Evolutionary conservation across 2,329 filamentous ascomycete species (phyloP).

Genomic region (Pleochaeta shiraiana): DNA sequence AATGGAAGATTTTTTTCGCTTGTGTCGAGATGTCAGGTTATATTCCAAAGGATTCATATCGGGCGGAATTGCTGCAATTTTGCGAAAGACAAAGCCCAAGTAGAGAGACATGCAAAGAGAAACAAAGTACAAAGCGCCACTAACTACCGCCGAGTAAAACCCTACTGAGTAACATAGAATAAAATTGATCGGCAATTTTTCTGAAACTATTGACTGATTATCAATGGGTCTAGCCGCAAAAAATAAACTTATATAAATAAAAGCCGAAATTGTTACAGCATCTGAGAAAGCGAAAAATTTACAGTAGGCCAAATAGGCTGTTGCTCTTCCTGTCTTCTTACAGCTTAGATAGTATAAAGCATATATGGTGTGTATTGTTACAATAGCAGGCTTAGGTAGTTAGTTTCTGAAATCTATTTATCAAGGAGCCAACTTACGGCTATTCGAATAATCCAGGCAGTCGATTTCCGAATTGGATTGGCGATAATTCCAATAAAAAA

Average conservation of each 20-base stretch:
- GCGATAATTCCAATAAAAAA: conserved; percentile 61
- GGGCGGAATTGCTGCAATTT: conserved; percentile 62
- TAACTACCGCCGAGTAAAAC: conserved; percentile 43
- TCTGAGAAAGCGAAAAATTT: conserved; percentile 61
- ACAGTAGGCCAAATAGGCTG: conserved; percentile 69
- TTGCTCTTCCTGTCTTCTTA: conserved; percentile 45
- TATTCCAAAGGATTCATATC: conserved; percentile 92
- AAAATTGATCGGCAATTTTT: conserved; percentile 17
- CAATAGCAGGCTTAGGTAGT: conserved; percentile 44
- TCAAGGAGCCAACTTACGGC: conserved; percentile 31
- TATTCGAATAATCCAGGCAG: conserved; percentile 56
- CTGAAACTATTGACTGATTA: not conserved
- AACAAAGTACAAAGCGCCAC: conserved; percentile 45
- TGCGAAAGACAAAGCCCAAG: conserved; percentile 56
- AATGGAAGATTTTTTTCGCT: conserved; percentile 40
- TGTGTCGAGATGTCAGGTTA: conserved; percentile 64
- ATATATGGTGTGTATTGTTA: conserved; percentile 50
- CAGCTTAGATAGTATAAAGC: conserved; percentile 61
- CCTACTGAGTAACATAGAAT: conserved; percentile 40
- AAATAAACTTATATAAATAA: conserved; percentile 30
- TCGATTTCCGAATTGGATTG: conserved; percentile 36
- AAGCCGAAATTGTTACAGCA: conserved; percentile 39
- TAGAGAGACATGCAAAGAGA: conserved; percentile 53
- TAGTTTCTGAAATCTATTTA: conserved; percentile 6
- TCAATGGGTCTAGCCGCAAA: not conserved